These are phyloP conservation scores for Pythium monospermum DNA, from an alignment of 352 stramenopile species.

Conservation along the genomic window DNA sequence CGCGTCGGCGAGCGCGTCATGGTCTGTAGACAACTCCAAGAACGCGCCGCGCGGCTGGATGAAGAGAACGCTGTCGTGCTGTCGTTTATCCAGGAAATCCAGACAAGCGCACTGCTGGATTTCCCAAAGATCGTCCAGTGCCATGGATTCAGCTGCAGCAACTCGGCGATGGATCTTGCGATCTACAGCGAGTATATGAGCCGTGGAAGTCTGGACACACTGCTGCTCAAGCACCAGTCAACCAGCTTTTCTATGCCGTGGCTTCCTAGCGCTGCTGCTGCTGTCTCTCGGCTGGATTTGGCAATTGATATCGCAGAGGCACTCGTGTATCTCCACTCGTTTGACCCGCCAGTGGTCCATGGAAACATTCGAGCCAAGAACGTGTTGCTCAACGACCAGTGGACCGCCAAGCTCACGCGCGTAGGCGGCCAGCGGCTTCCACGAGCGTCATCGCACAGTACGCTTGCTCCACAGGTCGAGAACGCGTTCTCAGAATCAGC, in stretches of 20 bases:
- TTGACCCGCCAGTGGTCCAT: slow-evolving; percentile 7
- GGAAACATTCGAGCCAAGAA: not conserved
- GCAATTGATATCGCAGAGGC: slow-evolving; percentile 52
- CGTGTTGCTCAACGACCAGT: not conserved
- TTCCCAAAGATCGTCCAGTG: slow-evolving; percentile 1
- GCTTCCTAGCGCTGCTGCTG: not conserved
- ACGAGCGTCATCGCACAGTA: not conserved
- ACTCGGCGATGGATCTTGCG: not conserved
- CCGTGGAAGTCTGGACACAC: slow-evolving; percentile 1
- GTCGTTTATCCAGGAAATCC: not conserved
- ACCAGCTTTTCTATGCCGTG: not conserved
- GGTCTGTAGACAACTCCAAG: not conserved
- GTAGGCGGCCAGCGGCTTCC: not conserved
- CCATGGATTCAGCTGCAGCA: not conserved
- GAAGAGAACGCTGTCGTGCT: not conserved
- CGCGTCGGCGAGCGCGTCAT: not conserved
- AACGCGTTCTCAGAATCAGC: not conserved
- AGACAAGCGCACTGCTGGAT: not conserved
- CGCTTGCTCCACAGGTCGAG: not conserved
- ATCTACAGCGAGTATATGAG: slow-evolving; percentile 1
- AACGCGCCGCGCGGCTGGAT: too few relatives aligned
- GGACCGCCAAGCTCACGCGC: not conserved
- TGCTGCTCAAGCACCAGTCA: not conserved
- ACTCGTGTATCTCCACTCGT: slow-evolving; percentile 56
- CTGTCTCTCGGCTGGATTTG: slow-evolving; percentile 8